Conservation (phyloP, 768 basidiomycete genomes). For the Fistulinella prunicolor region DNA sequence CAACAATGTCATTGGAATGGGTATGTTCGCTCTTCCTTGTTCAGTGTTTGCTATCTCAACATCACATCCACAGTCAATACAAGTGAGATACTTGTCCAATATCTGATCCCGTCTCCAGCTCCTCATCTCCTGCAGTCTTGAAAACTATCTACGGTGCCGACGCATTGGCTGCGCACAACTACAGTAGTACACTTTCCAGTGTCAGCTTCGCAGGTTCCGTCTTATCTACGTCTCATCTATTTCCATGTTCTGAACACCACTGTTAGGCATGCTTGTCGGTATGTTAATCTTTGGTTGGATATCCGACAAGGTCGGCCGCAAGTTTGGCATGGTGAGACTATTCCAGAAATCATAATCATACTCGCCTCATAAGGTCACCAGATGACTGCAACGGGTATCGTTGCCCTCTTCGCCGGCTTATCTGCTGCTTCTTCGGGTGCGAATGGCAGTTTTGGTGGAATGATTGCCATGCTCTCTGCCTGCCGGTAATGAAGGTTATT, state of each 20-base stretch:
- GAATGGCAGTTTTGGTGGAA: conserved; percentile 61
- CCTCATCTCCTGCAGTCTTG: conserved; percentile 48
- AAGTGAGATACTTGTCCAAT: conserved; percentile 37
- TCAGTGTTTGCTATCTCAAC: not conserved
- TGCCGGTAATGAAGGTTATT: conserved; percentile 52
- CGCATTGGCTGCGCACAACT: conserved; percentile 49
- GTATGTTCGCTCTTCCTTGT: conserved; percentile 39
- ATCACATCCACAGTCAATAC: conserved; percentile 54
- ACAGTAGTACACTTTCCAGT: conserved; percentile 60
- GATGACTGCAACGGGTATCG: conserved; percentile 83
- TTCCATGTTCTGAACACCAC: conserved; percentile 62
- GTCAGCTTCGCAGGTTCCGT: conserved; percentile 77
- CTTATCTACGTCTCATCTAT: conserved; percentile 65
- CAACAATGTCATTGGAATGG: conserved; percentile 74
- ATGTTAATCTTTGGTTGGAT: conserved; percentile 82
- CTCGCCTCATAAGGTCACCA: conserved; percentile 29
- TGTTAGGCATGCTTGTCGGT: conserved; percentile 79
- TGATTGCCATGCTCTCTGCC: conserved; percentile 74
- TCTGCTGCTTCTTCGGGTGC: conserved; percentile 84
- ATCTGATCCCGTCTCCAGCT: not conserved
- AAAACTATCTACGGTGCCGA: conserved; percentile 64
- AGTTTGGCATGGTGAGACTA: conserved; percentile 77
- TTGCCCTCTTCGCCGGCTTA: conserved; percentile 78
- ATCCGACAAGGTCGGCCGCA: conserved; percentile 83
- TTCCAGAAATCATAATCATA: not conserved